Evolutionary conservation across 2,329 filamentous ascomycete genomes (phyloP), one percentile per base, ranked within the genome.

Genomic region (Madurella fahalii): DNA sequence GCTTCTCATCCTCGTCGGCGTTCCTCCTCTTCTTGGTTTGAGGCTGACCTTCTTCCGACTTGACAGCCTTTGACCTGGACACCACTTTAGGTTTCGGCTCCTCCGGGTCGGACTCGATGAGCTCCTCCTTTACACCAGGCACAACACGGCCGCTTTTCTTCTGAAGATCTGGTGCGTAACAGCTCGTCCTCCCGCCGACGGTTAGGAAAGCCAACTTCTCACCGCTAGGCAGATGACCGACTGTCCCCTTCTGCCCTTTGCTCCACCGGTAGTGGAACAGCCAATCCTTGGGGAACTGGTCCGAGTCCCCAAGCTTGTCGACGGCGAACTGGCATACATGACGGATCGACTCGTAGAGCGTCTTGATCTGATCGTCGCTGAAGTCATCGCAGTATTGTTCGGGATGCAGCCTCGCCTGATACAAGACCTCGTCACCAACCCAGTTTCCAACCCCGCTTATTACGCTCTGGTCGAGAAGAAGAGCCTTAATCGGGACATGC

Each of bases 401-500:
- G 0, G 94, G 94, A 62, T 99, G 93, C 15, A 97, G 80, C 47
- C 81, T 84, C 5, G 94, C 88, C 63, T 97, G 86, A 66, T 92
- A 99, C 49, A 99, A 76, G 7, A 96, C 86, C 69, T 99, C 94
- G 67, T 99, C 94, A 1, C 87, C 91, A 51, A 99, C 93, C 93
- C 93, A 99, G 67, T 97, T 97, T 0, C 94, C 94, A 58, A 99
- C 89, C 8, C 94, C 94, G 65, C 89, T 94, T 58, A 97, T 88
- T 68, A 88, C 88, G 16, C 84, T 80, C 71, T 99, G 94, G 67
- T 97, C 90, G 3, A 97, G 78, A 12, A 99, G 75, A 17, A 96
- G 77, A 0, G 91, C 89, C 69, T 97, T 97, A 60, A 97, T 81
- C 0, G 93, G 92, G 0, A 96, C 89, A 64, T 83, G 89, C 52